phyloP scores from a whole-genome alignment of 108 stramenopile species.

The Cyclostephanos invisitatus region DNA sequence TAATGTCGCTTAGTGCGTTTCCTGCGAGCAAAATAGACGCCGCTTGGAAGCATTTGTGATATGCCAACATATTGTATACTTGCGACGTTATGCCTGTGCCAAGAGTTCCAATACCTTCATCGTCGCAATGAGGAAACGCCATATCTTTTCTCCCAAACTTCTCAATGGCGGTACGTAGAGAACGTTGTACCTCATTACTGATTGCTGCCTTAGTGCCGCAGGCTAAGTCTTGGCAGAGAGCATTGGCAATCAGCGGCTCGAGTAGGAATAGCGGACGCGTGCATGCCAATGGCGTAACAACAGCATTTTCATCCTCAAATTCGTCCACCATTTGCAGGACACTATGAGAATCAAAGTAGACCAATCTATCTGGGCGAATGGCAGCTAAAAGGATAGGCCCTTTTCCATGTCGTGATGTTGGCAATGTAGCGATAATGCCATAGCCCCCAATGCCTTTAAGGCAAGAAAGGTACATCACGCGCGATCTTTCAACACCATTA shows the following conservation, averaged over 20 bases:
- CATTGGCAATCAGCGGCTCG: conserved; percentile 83
- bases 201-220: conserved; percentile 28
- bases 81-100: conserved; percentile 72
- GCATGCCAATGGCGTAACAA: conserved; percentile 55
- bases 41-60: conserved; percentile 59
- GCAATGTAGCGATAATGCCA: conserved; percentile 67
- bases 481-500: conserved; percentile 33
- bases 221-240: conserved; percentile 63
- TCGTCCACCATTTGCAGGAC: conserved; percentile 58
- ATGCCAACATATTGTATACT: conserved; percentile 64
- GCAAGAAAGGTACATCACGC: conserved; percentile 74
- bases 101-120: conserved; percentile 71
- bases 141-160: conserved; percentile 80
- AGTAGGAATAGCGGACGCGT: conserved; percentile 76
- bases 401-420: conserved; percentile 44
- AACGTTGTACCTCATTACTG: conserved; percentile 25
- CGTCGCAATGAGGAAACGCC: conserved; percentile 73
- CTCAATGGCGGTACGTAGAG: conserved; percentile 70
- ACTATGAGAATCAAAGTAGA: conserved; percentile 52
- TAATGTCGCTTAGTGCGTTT: conserved; percentile 41
- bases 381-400: conserved; percentile 48
- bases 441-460: conserved; percentile 35
- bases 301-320: conserved; percentile 48
- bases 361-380: conserved; percentile 74
- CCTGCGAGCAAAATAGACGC: conserved; percentile 80